phyloP scores from a whole-genome alignment of 495 filamentous ascomycete species.

The Penicillium taxi region DNA sequence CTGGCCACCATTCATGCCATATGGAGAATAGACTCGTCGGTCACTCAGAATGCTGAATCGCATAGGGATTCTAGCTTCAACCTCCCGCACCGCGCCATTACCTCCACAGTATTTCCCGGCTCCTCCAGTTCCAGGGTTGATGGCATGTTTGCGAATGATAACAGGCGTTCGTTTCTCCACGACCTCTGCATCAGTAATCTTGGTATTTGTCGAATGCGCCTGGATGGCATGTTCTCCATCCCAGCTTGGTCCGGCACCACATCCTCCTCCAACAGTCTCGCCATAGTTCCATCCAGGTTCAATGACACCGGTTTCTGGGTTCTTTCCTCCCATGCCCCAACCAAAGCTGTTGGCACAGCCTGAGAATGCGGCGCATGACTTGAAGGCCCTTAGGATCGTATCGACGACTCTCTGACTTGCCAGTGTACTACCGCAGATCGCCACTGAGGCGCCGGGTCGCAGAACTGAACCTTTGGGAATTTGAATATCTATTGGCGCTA shows the following conservation, averaged over 20 bases:
- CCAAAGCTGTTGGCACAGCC: constrained; percentile 3
- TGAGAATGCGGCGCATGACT: constrained; percentile 1
- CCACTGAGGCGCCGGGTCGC: constrained; percentile 2
- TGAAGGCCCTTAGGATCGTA: constrained; percentile 1
- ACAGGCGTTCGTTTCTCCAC: constrained; percentile 3
- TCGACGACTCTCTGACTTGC: constrained; percentile 3
- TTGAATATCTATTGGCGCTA: constrained; percentile 2
- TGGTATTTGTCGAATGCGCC: constrained; percentile 1
- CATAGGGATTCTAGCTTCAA: not conserved
- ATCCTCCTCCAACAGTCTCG: constrained; percentile 2
- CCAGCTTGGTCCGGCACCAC: not conserved
- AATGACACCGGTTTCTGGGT: constrained; percentile 2
- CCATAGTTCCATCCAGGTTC: constrained; percentile 4
- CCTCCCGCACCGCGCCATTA: constrained; percentile 1
- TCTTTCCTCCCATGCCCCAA: constrained; percentile 2
- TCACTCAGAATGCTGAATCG: constrained; percentile 2
- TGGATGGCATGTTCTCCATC: constrained; percentile 4
- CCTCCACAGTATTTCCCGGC: constrained; percentile 1
- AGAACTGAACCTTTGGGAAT: not conserved
- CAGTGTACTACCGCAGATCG: constrained; percentile 2
- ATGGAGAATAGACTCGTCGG: constrained; percentile 1
- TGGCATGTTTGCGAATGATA: constrained; percentile 1
- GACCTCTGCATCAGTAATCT: constrained; percentile 3
- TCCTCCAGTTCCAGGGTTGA: not conserved
- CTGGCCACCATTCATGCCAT: constrained; percentile 1